Evolutionary conservation across 176 grass and related monocot genomes (phyloP), one percentile per base, ranked within the genome.

Genomic region (Paspalum vaginatum): DNA sequence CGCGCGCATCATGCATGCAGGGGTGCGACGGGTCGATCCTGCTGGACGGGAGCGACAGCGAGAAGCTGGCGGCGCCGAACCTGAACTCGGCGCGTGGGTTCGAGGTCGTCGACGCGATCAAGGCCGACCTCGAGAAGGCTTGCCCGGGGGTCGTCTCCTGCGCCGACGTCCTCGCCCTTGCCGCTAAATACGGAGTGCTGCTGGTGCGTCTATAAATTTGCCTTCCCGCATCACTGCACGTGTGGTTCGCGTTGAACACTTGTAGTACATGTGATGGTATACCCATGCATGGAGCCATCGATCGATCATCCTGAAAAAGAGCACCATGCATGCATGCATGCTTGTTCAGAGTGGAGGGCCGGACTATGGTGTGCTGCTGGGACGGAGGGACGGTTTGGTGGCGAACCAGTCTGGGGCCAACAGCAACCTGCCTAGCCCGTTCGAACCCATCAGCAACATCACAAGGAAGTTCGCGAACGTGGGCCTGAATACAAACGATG

Each of bases 11-110:
- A 45, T 32, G 3, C 3, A 5, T 75, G 84, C 87, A 97, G 93
- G 93, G 88, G 0, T 97, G 93, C 11, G 93, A 97, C 77, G 93
- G 83, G 60, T 97, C 88, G n/a, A 70, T 97, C 82, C 80, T 97
- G 1, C 85, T 97, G 5, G 91, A 97, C 53, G 93, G 93, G 15
- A 80, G 58, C 38, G 42, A 91, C 32, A 76, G 86, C 37, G 93
- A 97, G 79, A 91, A 97, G 77, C 74, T 93, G n/a, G 93, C 93
- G 1, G 1, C 0, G 0, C 93, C 93, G 12, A 96, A 96, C 70
- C 20, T 38, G 6, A 93, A 97, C 78, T 97, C 94, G 57, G 86
- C 18, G 21, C 83, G 91, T 46, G 94, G 94, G 21, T 97, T 89
- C 41, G 88, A 93, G 13, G 86, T 93, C 45, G 75, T 93, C 16